Evolutionary conservation across 352 stramenopile species (phyloP), one percentile per base, ranked within the genome.

Genomic region (Phytophthora idaei): DNA sequence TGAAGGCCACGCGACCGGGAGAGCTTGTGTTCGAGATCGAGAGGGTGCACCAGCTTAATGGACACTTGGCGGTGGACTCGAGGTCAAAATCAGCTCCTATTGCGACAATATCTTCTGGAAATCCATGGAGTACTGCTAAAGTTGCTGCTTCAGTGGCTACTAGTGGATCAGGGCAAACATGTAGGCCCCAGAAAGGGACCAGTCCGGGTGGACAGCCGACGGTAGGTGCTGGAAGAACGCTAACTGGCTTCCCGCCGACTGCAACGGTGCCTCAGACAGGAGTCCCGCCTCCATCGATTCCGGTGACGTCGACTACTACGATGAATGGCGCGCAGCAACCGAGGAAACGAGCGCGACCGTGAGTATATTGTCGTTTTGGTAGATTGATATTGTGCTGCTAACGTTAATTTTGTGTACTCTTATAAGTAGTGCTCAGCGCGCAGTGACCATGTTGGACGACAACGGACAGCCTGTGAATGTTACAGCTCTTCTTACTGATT

Each of bases 21-120:
- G 71, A 80, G 44, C 64, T 93, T 9, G 57, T 83, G 34, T 90
- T 91, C 57, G 69, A 87, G 29, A 77, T 93, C 9, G 82, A 91
- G 27, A 72, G 85, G 5, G 34, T 61, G 21, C 31, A 57, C 6
- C 17, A 58, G 4, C 2, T 14, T 8, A 58, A 57, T 47, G 34
- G 21, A 48, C 34, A 25, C 4, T 29, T 44, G 29, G 29, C 52
- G 8, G 14, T 55, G 57, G 60, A 47, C 4, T 27, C 29, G 21
- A 44, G n/a, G 25, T 25, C 25, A 36, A 32, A 25, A 36, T 17
- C 31, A 28, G 28, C 28, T 48, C 8, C 15, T 7, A 10, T 17
- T 54, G 60, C 8, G 9, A 36, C 49, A 12, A 42, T 48, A n/a
- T 25, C 31, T 17, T 10, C 25, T 14, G 27, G 28, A 53, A 53